Evolutionary conservation across 768 basidiomycete genomes (phyloP).

Genomic region (Tricholoma matsutake): DNA sequence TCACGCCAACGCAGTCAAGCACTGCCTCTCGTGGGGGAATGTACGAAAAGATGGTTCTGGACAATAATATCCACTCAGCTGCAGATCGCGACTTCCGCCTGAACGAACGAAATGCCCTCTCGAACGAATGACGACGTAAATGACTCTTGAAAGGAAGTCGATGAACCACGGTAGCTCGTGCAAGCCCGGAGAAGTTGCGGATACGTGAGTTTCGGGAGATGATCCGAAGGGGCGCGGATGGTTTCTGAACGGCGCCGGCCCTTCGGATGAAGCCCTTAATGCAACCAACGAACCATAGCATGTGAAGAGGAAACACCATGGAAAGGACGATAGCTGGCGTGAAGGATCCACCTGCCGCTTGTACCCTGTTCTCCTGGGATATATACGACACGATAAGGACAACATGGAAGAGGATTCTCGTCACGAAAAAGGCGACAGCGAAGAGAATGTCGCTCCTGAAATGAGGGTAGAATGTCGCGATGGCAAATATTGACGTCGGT

Average conservation of each 20-base stretch:
- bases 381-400: slow-evolving; percentile 30
- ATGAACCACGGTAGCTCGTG: neutral
- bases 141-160: neutral
- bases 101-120: slow-evolving; percentile 9
- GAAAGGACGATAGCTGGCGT: slow-evolving; percentile 38
- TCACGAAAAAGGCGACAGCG: slow-evolving; percentile 45
- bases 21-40: slow-evolving; percentile 14
- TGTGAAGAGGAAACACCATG: slow-evolving; percentile 47
- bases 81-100: neutral
- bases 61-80: neutral
- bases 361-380: slow-evolving; percentile 23
- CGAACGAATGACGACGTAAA: slow-evolving; percentile 7
- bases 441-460: slow-evolving; percentile 48
- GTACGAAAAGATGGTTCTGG: slow-evolving; percentile 7
- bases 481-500: slow-evolving; percentile 51
- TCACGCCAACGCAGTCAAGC: slow-evolving; percentile 19
- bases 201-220: neutral
- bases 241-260: slow-evolving; percentile 9
- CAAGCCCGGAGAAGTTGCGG: neutral
- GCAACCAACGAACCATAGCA: slow-evolving; percentile 50
- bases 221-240: neutral
- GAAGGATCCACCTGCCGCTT: slow-evolving; percentile 30
- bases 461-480: slow-evolving; percentile 40
- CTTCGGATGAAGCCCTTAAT: slow-evolving; percentile 42
- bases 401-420: slow-evolving; percentile 48